These are phyloP conservation scores for Leucogyrophana mollusca DNA, from an alignment of 768 basidiomycete species.

Conservation along the genomic window DNA sequence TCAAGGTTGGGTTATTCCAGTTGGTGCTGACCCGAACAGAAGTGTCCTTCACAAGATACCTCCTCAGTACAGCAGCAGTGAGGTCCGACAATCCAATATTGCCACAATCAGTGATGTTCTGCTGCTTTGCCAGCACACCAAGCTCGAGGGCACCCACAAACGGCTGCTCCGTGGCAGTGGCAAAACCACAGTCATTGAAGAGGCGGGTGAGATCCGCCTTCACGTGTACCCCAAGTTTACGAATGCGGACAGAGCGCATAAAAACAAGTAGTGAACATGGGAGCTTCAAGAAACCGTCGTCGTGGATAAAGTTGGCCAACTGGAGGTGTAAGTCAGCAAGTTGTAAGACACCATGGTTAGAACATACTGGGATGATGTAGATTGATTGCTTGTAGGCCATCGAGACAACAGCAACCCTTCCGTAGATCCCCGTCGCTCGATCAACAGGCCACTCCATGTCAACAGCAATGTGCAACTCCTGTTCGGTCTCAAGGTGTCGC, in stretches of 20 bases:
- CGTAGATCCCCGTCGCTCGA: background rate
- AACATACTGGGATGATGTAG: constrained; percentile 2
- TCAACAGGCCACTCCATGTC: constrained; percentile 11
- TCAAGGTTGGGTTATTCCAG: constrained; percentile 16
- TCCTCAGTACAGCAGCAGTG: constrained; percentile 21
- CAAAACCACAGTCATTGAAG: constrained; percentile 8
- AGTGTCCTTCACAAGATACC: constrained; percentile 19
- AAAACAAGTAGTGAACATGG: constrained; percentile 6
- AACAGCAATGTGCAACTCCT: background rate
- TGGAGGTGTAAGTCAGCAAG: too few species aligned
- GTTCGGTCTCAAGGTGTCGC: too few species aligned
- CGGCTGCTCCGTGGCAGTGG: background rate
- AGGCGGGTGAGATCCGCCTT: constrained; percentile 20
- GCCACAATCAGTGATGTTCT: constrained; percentile 13
- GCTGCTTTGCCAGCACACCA: constrained; percentile 26
- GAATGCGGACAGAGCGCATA: constrained; percentile 12
- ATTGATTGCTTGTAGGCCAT: constrained; percentile 1
- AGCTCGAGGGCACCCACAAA: constrained; percentile 30
- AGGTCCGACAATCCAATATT: constrained; percentile 29
- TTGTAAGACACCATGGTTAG: background rate
- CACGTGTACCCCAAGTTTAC: constrained; percentile 25
- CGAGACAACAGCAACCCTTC: background rate
- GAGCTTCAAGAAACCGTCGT: constrained; percentile 2
- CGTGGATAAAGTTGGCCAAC: background rate
- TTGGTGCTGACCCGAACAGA: constrained; percentile 14